Evolutionary conservation across 2,329 filamentous ascomycete species (phyloP).

Genomic region (Orbilia blumenaviensis): DNA sequence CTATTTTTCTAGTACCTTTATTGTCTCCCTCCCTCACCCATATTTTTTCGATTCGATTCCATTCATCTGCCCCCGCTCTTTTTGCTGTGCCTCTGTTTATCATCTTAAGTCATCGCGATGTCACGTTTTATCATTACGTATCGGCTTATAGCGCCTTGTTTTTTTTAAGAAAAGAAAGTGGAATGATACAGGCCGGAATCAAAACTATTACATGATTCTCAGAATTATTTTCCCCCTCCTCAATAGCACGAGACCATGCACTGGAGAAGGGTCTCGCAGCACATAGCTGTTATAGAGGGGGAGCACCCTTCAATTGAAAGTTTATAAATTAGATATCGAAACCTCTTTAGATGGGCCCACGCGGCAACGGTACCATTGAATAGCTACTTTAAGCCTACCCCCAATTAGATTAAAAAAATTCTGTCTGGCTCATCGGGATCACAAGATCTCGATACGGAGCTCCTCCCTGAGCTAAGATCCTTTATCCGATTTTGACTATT

Average conservation of each 20-base stretch:
- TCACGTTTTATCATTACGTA: neutral
- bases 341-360: too few relatives aligned
- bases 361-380: too few relatives aligned
- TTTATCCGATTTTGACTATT: too few relatives aligned
- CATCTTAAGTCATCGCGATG: neutral
- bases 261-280: too few relatives aligned
- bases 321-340: too few relatives aligned
- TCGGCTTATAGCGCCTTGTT: conserved; percentile 2
- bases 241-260: neutral
- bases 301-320: too few relatives aligned
- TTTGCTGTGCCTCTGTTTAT: neutral
- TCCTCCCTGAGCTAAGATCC: too few relatives aligned
- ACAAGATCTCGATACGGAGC: too few relatives aligned
- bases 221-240: neutral
- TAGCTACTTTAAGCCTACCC: too few relatives aligned
- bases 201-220: neutral
- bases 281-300: too few relatives aligned
- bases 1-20: neutral
- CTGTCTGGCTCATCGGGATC: too few relatives aligned
- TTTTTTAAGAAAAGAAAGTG: neutral
- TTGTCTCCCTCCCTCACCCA: neutral
- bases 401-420: too few relatives aligned
- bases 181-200: neutral
- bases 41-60: conserved; percentile 2
- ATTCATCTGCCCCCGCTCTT: neutral